Percentiles rank a stretch among this genome's conserved stretches.
These are phyloP conservation scores for Eragrostis nindensis DNA, from an alignment of 176 grass and related monocot genomes.

Conservation along the genomic window DNA sequence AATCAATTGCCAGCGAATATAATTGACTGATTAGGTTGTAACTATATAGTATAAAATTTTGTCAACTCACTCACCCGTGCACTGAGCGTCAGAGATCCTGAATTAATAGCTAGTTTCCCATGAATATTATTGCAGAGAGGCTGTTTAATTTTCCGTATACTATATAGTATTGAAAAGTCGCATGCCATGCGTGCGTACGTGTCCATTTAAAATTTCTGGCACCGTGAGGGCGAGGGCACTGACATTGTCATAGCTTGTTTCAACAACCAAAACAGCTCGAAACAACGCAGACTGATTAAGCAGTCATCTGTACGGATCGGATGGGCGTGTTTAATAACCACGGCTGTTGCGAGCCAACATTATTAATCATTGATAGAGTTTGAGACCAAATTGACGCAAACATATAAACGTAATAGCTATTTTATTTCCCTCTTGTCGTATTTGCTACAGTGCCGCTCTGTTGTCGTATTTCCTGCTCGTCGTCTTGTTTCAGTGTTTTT, in stretches of 20 bases:
- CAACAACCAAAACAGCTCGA: conserved; percentile 52
- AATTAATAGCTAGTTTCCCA: conserved; percentile 12
- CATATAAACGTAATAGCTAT: too few relatives aligned
- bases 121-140: neutral
- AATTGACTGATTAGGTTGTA: neutral
- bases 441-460: neutral
- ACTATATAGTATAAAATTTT: neutral
- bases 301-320: conserved; percentile 2
- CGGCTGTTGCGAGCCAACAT: neutral
- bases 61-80: conserved; percentile 34
- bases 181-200: conserved; percentile 15
- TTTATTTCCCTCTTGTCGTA: neutral
- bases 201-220: conserved; percentile 31
- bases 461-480: neutral
- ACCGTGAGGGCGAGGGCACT: neutral
- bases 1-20: neutral
- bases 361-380: neutral
- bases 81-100: conserved; percentile 23
- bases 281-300: conserved; percentile 30
- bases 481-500: neutral
- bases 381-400: neutral
- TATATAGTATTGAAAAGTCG: conserved; percentile 5
- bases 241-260: conserved; percentile 14
- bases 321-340: neutral
- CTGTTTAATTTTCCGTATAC: neutral